Percentiles rank a stretch among this genome's conserved stretches.
Evolutionary conservation across 2,329 filamentous ascomycete species (phyloP).

Genomic region (Corynespora cassiicola): DNA sequence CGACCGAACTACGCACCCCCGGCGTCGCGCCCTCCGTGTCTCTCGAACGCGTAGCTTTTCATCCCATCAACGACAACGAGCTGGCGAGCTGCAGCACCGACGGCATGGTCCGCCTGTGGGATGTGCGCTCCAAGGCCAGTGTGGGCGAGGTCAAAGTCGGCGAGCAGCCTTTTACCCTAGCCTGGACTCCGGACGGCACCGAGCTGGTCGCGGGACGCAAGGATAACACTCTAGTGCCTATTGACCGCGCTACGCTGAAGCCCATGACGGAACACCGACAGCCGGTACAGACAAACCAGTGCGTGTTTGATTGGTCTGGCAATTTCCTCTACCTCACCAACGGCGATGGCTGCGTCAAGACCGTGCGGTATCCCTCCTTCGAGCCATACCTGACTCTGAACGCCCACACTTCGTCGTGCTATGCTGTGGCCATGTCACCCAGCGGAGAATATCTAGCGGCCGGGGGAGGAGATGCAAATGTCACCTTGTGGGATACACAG

Average conservation of each 20-base stretch:
- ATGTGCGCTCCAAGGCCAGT: conserved; percentile 74
- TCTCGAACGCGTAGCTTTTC: conserved; percentile 80
- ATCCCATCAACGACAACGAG: conserved; percentile 77
- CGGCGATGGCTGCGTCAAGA: conserved; percentile 72
- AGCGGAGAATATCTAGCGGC: conserved; percentile 75
- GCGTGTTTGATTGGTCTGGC: conserved; percentile 76
- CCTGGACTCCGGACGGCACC: conserved; percentile 75
- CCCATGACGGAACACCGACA: conserved; percentile 67
- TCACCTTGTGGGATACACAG: conserved; percentile 78
- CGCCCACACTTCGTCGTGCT: conserved; percentile 76
- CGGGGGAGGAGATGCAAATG: conserved; percentile 76
- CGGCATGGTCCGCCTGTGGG: conserved; percentile 80
- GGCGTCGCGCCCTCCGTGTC: conserved; percentile 42
- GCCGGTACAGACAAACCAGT: conserved; percentile 71
- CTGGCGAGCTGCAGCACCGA: conserved; percentile 77
- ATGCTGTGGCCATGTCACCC: conserved; percentile 73
- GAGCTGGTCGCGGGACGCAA: conserved; percentile 76
- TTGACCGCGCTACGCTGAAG: conserved; percentile 66
- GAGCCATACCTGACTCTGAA: conserved; percentile 64
- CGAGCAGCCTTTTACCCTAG: conserved; percentile 73
- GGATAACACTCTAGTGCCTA: conserved; percentile 67
- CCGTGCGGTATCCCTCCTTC: conserved; percentile 60
- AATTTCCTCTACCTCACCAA: conserved; percentile 74
- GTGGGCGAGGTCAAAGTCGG: conserved; percentile 69
- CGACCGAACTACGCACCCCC: conserved; percentile 75